Base-by-base conservation (phyloP, 208 protist genomes). In the Acanthamoeba royreba region DNA sequence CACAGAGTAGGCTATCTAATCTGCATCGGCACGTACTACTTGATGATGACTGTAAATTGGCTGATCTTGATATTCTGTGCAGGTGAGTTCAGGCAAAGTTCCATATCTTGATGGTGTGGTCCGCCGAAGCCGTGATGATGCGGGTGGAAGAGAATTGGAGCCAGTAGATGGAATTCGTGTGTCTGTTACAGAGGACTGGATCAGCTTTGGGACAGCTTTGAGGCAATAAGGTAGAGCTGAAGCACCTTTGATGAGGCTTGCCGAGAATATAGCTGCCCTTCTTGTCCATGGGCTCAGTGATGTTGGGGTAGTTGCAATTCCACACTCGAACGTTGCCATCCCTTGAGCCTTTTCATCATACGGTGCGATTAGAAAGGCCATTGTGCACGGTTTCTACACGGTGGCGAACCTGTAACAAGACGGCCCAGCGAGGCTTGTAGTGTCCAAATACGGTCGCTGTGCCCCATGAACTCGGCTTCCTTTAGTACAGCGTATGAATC, bases 51-150 rank as follows among this genome's bases (percentile, higher is more conserved):
- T n/a, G n/a, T n/a, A n/a, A n/a, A n/a, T n/a, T n/a, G n/a, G n/a
- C n/a, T n/a, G n/a, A n/a, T n/a, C n/a, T n/a, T n/a, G n/a, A n/a
- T n/a, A n/a, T n/a, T n/a, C n/a, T n/a, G n/a, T n/a, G n/a, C n/a
- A n/a, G n/a, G n/a, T n/a, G n/a, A n/a, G 55, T 72, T 15, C 61
- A 87, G 33, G 43, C 43, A 58, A 55, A 87, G 79, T 87, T 87
- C 79, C 79, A 87, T 4, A 87, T 61, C 43, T 87, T 87, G 79
- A 87, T 87, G 79, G 79, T 87, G 43, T 87, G 79, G 19, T 87
- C 79, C 0, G 79, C 79, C 5, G 79, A 87, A 3, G 79, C 79
- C 22, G 79, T 87, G 15, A 87, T 40, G 4, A 87, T 87, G 31
- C 79, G 43, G 15, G 79, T 87, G 15, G 79, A 63, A 8, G 79